These are phyloP conservation scores for Fusarium sp. DNA, from an alignment of 2,329 filamentous ascomycete species.

Conservation along the genomic window DNA sequence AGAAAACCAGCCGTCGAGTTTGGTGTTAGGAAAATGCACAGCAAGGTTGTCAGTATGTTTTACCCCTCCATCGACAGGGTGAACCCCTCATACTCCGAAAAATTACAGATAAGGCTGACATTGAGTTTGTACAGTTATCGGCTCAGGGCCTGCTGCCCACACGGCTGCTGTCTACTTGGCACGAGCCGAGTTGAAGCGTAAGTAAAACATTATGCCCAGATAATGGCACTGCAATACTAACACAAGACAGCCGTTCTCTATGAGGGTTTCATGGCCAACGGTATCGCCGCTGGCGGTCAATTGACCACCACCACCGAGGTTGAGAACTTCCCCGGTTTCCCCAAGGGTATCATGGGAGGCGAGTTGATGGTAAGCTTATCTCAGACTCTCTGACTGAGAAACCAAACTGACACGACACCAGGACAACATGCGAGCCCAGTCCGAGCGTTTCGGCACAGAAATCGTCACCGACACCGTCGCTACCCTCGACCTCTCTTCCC, in stretches of 20 bases:
- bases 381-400: neutral
- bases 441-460: slow-evolving; percentile 89
- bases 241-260: slow-evolving; percentile 79
- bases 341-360: slow-evolving; percentile 84
- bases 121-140: slow-evolving; percentile 68
- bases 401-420: slow-evolving; percentile 45
- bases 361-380: slow-evolving; percentile 78
- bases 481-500: slow-evolving; percentile 83
- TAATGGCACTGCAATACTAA: slow-evolving; percentile 18
- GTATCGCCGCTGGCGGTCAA: slow-evolving; percentile 95
- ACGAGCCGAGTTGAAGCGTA: slow-evolving; percentile 89
- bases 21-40: slow-evolving; percentile 79
- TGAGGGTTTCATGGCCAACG: slow-evolving; percentile 97
- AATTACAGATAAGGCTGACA: slow-evolving; percentile 6
- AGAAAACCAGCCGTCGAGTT: slow-evolving; percentile 51
- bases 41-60: slow-evolving; percentile 86
- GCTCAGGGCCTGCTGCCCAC: slow-evolving; percentile 96
- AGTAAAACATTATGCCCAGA: slow-evolving; percentile 44
- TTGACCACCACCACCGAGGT: slow-evolving; percentile 98
- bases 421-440: slow-evolving; percentile 94
- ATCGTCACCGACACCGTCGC: slow-evolving; percentile 94
- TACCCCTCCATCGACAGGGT: slow-evolving; percentile 23
- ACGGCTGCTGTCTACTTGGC: slow-evolving; percentile 97
- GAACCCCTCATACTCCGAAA: slow-evolving; percentile 9
- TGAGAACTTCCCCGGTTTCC: slow-evolving; percentile 98